Evolutionary conservation across 2,329 filamentous ascomycete species (phyloP).

Genomic region (Bimuria novae-zelandiae): DNA sequence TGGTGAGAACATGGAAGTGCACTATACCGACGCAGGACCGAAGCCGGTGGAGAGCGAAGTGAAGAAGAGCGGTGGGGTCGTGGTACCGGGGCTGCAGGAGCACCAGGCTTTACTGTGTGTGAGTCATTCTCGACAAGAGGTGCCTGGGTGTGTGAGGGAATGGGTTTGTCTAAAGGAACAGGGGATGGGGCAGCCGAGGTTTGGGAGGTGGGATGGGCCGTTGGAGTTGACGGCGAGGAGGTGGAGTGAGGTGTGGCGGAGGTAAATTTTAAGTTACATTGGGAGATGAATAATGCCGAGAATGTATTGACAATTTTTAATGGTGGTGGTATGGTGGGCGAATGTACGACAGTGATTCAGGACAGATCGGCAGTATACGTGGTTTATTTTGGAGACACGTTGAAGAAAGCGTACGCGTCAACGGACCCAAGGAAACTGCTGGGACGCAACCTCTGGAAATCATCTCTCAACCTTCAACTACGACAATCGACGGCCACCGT

Average conservation of each 20-base stretch:
- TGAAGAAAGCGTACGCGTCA: no score
- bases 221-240: constrained; percentile 60
- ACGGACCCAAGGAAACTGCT: no score
- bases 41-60: constrained; percentile 51
- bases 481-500: no score
- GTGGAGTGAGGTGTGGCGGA: constrained; percentile 63
- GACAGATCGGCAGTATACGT: no score
- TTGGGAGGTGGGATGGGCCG: constrained; percentile 67
- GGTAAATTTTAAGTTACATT: neutral
- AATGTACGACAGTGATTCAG: no score
- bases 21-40: constrained; percentile 38
- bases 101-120: constrained; percentile 88
- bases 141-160: constrained; percentile 79
- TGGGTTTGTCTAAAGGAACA: constrained; percentile 86
- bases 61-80: constrained; percentile 48
- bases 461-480: no score
- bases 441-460: no score
- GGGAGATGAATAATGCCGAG: no score
- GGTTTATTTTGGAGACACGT: no score
- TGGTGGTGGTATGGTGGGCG: no score
- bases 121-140: constrained; percentile 87
- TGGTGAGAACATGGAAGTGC: constrained; percentile 47
- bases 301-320: no score
- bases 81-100: constrained; percentile 65
- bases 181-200: constrained; percentile 66